Evolutionary conservation across 495 filamentous ascomycete species (phyloP), one percentile per base, ranked within the genome.

Genomic region (Aspergillus coremiiformis): DNA sequence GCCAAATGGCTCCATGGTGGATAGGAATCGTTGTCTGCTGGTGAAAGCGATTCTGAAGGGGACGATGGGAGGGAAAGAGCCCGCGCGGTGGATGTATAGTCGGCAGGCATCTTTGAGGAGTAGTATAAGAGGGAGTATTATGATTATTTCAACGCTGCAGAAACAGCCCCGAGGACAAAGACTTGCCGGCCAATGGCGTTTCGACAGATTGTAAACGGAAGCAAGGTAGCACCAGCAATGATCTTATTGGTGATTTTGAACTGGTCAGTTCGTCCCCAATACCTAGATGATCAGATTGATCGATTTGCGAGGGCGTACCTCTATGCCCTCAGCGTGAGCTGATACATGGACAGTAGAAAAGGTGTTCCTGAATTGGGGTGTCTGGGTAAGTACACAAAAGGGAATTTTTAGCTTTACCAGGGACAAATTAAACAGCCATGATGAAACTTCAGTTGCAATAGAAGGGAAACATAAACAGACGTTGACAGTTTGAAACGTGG

Each of bases 21-120:
- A 27, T 72, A 79, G 61, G 71, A 58, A 61, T 63, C 60, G 55
- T 62, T 51, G 39, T 61, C 52, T 44, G 54, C 62, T 39, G 67
- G 58, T 60, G 62, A 55, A 39, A 61, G 51, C 45, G 53, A 55
- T 52, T 71, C 75, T 43, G 72, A 62, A 24, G 77, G 71, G 2
- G 79, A 79, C 19, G 80, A 66, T 9, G 83, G 78, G 8, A 85
- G 67, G 44, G 84, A 78, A 33, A 87, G 77, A 41, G 82, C 83
- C 62, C 81, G 78, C 17, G 82, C 83, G 17, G 82, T 83, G 42
- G 82, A 82, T 48, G 69, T 51, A 67, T 85, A 84, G 63, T 81
- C 79, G 50, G 78, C 77, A 10, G 73, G 75, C 76, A 81, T 80
- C 14, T 41, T 65, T 54, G 24, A n/a, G 12, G 6, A 21, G 8